These are phyloP conservation scores for Blastobotrys proliferans DNA, from an alignment of 1,139 yeast genomes.

Conservation along the genomic window DNA sequence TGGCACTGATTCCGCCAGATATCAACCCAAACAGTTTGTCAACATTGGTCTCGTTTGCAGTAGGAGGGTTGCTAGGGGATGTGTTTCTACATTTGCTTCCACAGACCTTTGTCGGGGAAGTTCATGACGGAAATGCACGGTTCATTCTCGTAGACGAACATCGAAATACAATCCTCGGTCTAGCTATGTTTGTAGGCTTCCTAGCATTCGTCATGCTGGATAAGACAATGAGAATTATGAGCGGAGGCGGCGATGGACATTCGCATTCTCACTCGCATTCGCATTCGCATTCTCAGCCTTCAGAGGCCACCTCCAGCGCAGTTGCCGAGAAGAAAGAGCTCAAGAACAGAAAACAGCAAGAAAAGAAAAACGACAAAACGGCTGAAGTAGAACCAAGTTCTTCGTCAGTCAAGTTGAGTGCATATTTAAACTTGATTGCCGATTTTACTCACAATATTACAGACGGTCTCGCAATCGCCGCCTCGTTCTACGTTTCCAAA, in stretches of 20 bases:
- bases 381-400: slow-evolving; percentile 20
- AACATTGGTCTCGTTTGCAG: slow-evolving; percentile 58
- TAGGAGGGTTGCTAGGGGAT: slow-evolving; percentile 68
- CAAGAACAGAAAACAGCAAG: slow-evolving; percentile 23
- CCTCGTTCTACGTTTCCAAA: slow-evolving; percentile 56
- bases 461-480: slow-evolving; percentile 65
- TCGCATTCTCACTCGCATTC: slow-evolving; percentile 39
- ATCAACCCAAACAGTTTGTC: slow-evolving; percentile 47
- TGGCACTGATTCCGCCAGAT: slow-evolving; percentile 48
- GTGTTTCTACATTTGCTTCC: slow-evolving; percentile 63
- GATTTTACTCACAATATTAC: slow-evolving; percentile 67
- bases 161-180: slow-evolving; percentile 46
- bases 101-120: slow-evolving; percentile 54
- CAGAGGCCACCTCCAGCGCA: slow-evolving; percentile 10
- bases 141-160: slow-evolving; percentile 47
- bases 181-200: slow-evolving; percentile 55
- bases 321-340: slow-evolving; percentile 11
- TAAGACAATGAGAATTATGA: slow-evolving; percentile 49
- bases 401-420: slow-evolving; percentile 41
- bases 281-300: slow-evolving; percentile 38
- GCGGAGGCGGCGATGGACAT: slow-evolving; percentile 34
- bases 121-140: slow-evolving; percentile 38
- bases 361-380: slow-evolving; percentile 24
- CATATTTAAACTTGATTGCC: slow-evolving; percentile 58
- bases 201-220: slow-evolving; percentile 53